These are phyloP conservation scores for Yamadazyma kitorensis DNA, from an alignment of 805 yeast species.

Conservation along the genomic window DNA sequence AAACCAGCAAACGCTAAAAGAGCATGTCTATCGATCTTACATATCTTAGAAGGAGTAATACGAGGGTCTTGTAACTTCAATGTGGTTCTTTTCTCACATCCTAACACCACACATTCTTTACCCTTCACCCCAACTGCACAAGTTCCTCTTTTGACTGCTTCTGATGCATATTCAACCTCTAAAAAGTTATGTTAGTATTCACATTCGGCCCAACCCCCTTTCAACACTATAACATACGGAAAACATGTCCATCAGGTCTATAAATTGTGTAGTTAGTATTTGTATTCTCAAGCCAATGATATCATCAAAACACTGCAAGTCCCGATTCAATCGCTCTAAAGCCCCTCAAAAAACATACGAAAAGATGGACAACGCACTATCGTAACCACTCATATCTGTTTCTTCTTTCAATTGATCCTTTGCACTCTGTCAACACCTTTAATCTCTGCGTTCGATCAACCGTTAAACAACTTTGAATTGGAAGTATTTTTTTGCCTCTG, in stretches of 20 bases:
- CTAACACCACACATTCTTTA: slow-evolving; percentile 80
- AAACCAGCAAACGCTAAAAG: slow-evolving; percentile 94
- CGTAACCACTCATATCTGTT: slow-evolving; percentile 99
- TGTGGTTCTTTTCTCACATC: slow-evolving; percentile 95
- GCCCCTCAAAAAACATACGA: slow-evolving; percentile 55
- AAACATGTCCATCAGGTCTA: slow-evolving; percentile 98
- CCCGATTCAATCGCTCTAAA: background rate
- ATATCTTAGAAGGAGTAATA: slow-evolving; percentile 92
- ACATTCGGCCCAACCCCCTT: background rate
- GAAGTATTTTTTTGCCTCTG: slow-evolving; percentile 4
- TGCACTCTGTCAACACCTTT: no score
- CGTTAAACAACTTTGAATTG: no score
- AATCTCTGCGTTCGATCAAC: no score
- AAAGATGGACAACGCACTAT: slow-evolving; percentile 95
- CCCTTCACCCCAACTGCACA: slow-evolving; percentile 98
- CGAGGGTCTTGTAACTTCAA: slow-evolving; percentile 94
- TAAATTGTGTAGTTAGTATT: slow-evolving; percentile 30
- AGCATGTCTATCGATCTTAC: slow-evolving; percentile 85
- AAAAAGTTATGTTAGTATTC: slow-evolving; percentile 28
- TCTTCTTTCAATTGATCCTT: no score
- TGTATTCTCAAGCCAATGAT: background rate
- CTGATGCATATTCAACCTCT: slow-evolving; percentile 95
- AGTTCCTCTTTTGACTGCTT: slow-evolving; percentile 97
- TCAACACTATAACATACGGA: slow-evolving; percentile 52
- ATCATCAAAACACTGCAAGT: background rate